Conservation (phyloP, 177 flowering plant genomes). For the Vitis hybrid region DNA sequence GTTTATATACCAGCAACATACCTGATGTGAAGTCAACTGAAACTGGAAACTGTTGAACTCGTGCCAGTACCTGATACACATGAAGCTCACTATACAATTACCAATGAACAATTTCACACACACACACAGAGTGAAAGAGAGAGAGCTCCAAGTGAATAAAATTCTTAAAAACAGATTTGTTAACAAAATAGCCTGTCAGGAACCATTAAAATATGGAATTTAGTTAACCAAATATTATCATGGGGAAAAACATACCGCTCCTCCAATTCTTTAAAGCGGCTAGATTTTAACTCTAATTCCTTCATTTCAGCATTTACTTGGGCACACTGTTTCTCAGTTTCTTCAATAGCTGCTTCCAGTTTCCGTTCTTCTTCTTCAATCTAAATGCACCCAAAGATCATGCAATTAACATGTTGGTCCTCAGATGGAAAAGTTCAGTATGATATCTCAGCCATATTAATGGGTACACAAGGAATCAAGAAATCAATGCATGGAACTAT, state of each 20-base stretch:
- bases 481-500: not conserved
- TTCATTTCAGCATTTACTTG: conserved; percentile 73
- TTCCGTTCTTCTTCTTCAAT: conserved; percentile 94
- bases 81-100: conserved; percentile 4
- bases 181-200: not conserved
- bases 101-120: not conserved
- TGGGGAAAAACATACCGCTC: conserved; percentile 57
- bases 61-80: conserved; percentile 82
- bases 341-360: conserved; percentile 83
- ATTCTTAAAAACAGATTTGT: not conserved
- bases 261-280: conserved; percentile 81
- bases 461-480: not conserved
- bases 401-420: conserved; percentile 6
- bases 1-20: conserved; percentile 17
- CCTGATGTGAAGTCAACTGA: conserved; percentile 92
- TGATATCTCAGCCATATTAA: not conserved
- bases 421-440: not conserved
- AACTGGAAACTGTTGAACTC: conserved; percentile 97
- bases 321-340: conserved; percentile 75
- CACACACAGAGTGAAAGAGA: not conserved
- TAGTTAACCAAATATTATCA: not conserved
- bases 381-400: conserved; percentile 35
- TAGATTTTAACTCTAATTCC: conserved; percentile 73
- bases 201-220: not conserved
- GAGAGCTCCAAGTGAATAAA: no score